These are phyloP conservation scores for Penicillium sp. DNA, from an alignment of 2,329 filamentous ascomycete species.

Conservation along the genomic window DNA sequence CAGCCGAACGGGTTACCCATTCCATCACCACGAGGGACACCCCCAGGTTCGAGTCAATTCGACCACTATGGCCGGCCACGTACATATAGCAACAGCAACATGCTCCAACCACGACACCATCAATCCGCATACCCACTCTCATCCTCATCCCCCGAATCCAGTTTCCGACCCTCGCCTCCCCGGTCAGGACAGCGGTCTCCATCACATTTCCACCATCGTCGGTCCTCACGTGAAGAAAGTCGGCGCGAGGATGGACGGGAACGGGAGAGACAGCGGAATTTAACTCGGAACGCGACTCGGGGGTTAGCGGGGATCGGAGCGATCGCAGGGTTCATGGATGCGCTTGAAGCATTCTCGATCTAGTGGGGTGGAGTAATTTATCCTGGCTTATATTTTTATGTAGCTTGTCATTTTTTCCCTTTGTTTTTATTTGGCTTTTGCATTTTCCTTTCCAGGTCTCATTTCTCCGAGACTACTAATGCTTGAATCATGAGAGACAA, in stretches of 20 bases:
- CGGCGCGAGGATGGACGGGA: conserved; percentile 15
- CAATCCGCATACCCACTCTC: conserved; percentile 22
- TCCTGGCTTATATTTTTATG: too few species aligned
- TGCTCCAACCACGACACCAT: conserved; percentile 19
- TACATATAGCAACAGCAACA: conserved; percentile 14
- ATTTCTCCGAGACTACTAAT: neutral
- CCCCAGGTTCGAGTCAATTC: conserved; percentile 16
- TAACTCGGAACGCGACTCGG: conserved; percentile 39
- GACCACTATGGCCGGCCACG: conserved; percentile 15
- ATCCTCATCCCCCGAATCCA: conserved; percentile 23
- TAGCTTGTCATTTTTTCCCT: neutral
- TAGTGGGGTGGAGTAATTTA: too few species aligned
- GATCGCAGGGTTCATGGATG: conserved; percentile 45
- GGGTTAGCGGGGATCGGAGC: conserved; percentile 42
- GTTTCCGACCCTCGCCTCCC: conserved; percentile 17
- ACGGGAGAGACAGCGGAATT: conserved; percentile 26
- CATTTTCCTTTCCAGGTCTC: neutral
- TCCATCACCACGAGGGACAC: conserved; percentile 16
- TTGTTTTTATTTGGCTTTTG: neutral
- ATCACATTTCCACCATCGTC: conserved; percentile 10
- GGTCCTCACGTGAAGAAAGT: conserved; percentile 24
- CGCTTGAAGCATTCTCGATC: conserved; percentile 39
- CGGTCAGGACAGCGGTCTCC: conserved; percentile 23
- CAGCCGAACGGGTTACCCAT: conserved; percentile 13
- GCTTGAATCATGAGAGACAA: too few species aligned